phyloP scores from a whole-genome alignment of 2,329 filamentous ascomycete genomes.

The Botryotinia calthae region DNA sequence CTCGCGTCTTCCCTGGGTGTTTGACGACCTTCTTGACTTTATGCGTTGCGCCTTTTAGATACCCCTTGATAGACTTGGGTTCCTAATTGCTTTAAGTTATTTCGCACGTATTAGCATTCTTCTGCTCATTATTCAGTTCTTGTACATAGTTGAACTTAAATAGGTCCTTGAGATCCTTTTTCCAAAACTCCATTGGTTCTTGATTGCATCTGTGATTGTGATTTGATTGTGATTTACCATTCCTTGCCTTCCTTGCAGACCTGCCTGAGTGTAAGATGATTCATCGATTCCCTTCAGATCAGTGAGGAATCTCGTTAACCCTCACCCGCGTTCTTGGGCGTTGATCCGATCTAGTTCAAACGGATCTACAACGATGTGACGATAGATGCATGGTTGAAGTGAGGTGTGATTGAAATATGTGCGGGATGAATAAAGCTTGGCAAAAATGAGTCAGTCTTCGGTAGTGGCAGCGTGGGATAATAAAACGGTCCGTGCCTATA shows the following conservation, averaged over 20 bases:
- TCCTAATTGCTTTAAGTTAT: neutral
- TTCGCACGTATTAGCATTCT: slow-evolving; percentile 14
- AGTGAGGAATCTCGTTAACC: neutral
- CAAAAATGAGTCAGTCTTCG: neutral
- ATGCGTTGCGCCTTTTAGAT: slow-evolving; percentile 16
- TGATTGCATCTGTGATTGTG: neutral
- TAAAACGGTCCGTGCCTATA: slow-evolving; percentile 5
- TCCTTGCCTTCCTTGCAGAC: neutral
- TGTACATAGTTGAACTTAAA: slow-evolving; percentile 18
- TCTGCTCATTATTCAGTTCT: slow-evolving; percentile 16
- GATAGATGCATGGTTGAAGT: neutral
- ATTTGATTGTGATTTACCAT: neutral
- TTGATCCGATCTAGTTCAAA: neutral
- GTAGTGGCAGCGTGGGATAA: slow-evolving; percentile 9
- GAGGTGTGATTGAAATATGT: slow-evolving; percentile 2
- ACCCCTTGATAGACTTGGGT: slow-evolving; percentile 1
- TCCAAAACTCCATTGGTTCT: neutral
- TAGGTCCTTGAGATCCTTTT: slow-evolving; percentile 8
- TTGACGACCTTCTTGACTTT: slow-evolving; percentile 9
- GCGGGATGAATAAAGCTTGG: slow-evolving; percentile 2
- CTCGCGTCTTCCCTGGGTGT: slow-evolving; percentile 14
- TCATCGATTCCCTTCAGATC: neutral
- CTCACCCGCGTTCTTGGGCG: neutral
- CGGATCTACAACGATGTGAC: slow-evolving; percentile 11
- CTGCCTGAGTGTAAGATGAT: neutral